Evolutionary conservation across 352 stramenopile genomes (phyloP), one percentile per base, ranked within the genome.

Genomic region (Phytophthora pistaciae): DNA sequence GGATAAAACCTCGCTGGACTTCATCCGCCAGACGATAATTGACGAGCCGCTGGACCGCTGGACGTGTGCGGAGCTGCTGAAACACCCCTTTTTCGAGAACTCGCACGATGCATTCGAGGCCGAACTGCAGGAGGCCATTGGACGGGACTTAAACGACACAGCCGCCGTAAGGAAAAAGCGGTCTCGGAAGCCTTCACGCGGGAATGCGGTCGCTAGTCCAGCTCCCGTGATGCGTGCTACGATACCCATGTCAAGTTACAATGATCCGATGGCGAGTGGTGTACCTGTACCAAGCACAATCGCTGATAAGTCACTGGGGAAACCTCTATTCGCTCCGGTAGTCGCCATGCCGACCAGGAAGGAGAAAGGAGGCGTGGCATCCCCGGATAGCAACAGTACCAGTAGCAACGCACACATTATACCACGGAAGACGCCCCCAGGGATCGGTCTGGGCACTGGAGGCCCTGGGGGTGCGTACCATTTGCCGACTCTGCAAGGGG

Each of bases 11-110:
- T 80, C 82, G 36, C 72, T 95, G 29, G 88, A 95, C 60, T 87
- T 95, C 29, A 65, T 95, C 3, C 74, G 77, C 20, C 84, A 91
- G 66, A 94, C 88, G 18, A 91, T 95, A 53, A 75, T 89, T 16
- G 85, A 92, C 52, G 88, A 95, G 64, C 86, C 88, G 33, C 72
- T 95, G 0, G 87, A 95, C 44, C 83, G 88, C 7, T 95, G 88
- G 88, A 95, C 88, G 13, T 95, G 88, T 56, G 75, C 77, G 0
- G 86, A 95, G 68, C 57, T 95, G 31, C 79, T 95, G 16, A 80
- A 88, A 40, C 88, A 95, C 49, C 82, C 88, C 25, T 92, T 90
- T 50, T 93, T 95, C 44, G 85, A 85, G 10, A 82, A 85, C 53
- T 74, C 68, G 0, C 78, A 78, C 20, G 82, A 86, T 5, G 42